Base-by-base conservation (phyloP, 2,329 filamentous ascomycete genomes). In the Paecilomyces sp. region DNA sequence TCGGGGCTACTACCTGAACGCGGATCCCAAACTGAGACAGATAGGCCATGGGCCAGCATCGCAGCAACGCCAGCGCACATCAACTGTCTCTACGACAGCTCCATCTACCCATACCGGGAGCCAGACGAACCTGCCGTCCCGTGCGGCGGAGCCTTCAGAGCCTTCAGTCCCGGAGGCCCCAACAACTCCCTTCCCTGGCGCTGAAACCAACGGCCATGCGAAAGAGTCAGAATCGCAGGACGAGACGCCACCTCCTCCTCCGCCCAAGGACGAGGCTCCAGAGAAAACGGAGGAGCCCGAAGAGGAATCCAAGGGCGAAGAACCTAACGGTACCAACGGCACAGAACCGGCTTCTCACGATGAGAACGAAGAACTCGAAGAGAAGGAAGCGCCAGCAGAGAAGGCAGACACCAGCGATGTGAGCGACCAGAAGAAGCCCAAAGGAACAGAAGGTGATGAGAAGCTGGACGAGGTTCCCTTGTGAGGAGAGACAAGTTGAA, bases 1-100 rank as follows among this genome's bases (percentile, higher is more conserved):
- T 31, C 88, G 94, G 67, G 92, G 92, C 67, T 99, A 97, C 77
- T 99, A 99, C 75, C 83, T 99, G 33, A 92, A 97, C 71, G 94
- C 93, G 2, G 88, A 90, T 71, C 85, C 85, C 18, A 84, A 85
- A 68, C 74, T 85, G 65, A 77, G 86, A 58, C 82, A 83, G 59
- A 67, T 78, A 30, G 76, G 77, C 6, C 74, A 69, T 8, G 70
- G 73, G n/a, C 71, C 69, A 56, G 67, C 64, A 54, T 66, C 66
- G 31, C 70, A 69, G 55, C 71, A 66, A 54, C 70, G 71, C 57
- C 74, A 74, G 61, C 67, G 70, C 53, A 72, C 41, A 1, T 47
- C 41, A 7, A 47, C 41, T 9, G 41, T 22, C 41, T 47, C 41
- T 47, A 47, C 36, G 12, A 7, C 5, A 9, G 41, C 13, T 18